Percentiles rank a stretch among this genome's conserved stretches.
Conservation (phyloP, 345 rosid genomes). For the Salix exigua region DNA sequence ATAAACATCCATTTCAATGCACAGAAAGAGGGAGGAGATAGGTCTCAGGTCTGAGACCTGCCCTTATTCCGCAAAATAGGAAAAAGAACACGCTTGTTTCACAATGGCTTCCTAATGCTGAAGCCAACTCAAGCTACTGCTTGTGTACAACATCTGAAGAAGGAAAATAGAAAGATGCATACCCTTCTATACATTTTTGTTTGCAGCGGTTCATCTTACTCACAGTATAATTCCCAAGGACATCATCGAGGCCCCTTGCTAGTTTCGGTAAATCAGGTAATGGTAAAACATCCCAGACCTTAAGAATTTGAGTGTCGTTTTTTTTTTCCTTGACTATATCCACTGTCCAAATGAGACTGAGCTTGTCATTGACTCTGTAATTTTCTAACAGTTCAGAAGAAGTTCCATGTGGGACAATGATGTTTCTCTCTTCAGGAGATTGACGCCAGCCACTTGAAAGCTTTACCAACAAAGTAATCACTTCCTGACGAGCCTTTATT, state of each 20-base stretch:
- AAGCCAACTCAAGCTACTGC: not conserved
- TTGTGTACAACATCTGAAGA: not conserved
- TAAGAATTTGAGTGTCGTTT: slow-evolving; percentile 38
- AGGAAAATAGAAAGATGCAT: slow-evolving; percentile 4
- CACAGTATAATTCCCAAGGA: slow-evolving; percentile 25
- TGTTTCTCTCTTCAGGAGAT: slow-evolving; percentile 8
- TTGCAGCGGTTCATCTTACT: slow-evolving; percentile 30
- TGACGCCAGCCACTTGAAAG: slow-evolving; percentile 49
- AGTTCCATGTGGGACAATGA: slow-evolving; percentile 21
- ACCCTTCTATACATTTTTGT: slow-evolving; percentile 44
- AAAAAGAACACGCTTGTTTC: not conserved
- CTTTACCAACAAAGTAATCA: slow-evolving; percentile 25
- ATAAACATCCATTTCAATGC: not conserved
- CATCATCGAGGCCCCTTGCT: slow-evolving; percentile 35
- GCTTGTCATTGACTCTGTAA: slow-evolving; percentile 28
- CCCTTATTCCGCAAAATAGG: not conserved
- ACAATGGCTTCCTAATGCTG: not conserved
- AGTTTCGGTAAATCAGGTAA: slow-evolving; percentile 26
- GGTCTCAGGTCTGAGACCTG: not conserved
- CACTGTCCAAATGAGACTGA: slow-evolving; percentile 33
- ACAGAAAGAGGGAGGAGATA: not conserved
- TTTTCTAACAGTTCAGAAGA: slow-evolving; percentile 40
- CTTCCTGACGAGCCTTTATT: slow-evolving; percentile 10
- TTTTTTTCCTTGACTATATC: slow-evolving; percentile 30
- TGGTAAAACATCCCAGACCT: slow-evolving; percentile 51